Evolutionary conservation across 1,284 basidiomycete genomes (phyloP).

Genomic region (Boletus smithii): DNA sequence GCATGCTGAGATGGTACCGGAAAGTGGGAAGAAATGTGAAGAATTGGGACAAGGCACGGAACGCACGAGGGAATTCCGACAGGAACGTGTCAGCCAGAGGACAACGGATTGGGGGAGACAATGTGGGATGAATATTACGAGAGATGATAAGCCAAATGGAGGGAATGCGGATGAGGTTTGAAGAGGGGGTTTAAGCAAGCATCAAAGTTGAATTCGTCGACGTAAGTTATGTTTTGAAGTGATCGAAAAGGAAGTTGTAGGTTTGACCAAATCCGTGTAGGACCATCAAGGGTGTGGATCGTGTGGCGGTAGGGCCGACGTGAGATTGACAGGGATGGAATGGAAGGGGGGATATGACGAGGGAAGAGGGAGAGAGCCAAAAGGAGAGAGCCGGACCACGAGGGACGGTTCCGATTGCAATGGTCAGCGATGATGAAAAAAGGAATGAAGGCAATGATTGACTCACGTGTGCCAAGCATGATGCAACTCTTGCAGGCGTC

Average conservation of each 20-base stretch:
- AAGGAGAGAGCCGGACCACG: not conserved
- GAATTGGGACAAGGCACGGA: not conserved
- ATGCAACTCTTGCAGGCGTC: slow-evolving; percentile 60
- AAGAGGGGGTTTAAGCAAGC: slow-evolving; percentile 1
- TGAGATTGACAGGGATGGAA: slow-evolving; percentile 2
- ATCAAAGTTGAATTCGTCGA: slow-evolving; percentile 9
- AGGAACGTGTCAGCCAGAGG: slow-evolving; percentile 1
- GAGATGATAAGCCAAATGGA: slow-evolving; percentile 15
- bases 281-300: not conserved
- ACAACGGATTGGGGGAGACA: slow-evolving; percentile 6
- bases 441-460: slow-evolving; percentile 3
- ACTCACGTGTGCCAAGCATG: slow-evolving; percentile 65
- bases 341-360: no score
- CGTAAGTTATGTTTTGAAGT: slow-evolving; percentile 7
- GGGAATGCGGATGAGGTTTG: slow-evolving; percentile 10
- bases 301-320: not conserved
- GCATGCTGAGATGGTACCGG: slow-evolving; percentile 38
- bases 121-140: slow-evolving; percentile 16
- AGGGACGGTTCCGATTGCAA: slow-evolving; percentile 10
- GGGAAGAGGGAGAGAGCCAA: no score
- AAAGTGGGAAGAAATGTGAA: not conserved
- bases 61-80: not conserved
- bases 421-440: slow-evolving; percentile 15
- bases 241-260: not conserved
- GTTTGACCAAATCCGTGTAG: slow-evolving; percentile 4